Percentiles rank a stretch among this genome's conserved stretches.
phyloP scores from a whole-genome alignment of 805 yeast species.

The Candida morakotiae region DNA sequence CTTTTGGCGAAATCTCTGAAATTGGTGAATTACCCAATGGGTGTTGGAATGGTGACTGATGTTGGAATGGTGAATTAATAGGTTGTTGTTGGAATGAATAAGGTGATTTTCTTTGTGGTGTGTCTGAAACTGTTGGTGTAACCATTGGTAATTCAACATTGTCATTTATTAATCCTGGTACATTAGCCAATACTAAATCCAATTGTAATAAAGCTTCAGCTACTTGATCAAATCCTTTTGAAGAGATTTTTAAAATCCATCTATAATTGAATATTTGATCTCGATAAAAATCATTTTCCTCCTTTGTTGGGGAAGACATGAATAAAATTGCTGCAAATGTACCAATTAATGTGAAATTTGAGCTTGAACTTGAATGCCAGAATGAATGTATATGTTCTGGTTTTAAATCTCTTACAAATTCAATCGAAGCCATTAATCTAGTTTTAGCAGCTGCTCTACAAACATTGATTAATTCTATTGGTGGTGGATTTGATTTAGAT shows the following conservation, averaged over 20 bases:
- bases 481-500: slow-evolving; percentile 25
- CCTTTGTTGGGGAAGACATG: slow-evolving; percentile 58
- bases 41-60: too few species aligned
- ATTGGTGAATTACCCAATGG: background rate
- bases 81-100: slow-evolving; percentile 19
- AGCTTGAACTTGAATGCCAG: slow-evolving; percentile 82
- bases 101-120: slow-evolving; percentile 3
- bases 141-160: slow-evolving; percentile 33
- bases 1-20: background rate
- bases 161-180: slow-evolving; percentile 62
- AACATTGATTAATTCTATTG: slow-evolving; percentile 42
- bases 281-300: slow-evolving; percentile 61
- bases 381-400: slow-evolving; percentile 83
- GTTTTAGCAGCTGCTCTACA: slow-evolving; percentile 86
- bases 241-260: slow-evolving; percentile 68
- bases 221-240: slow-evolving; percentile 76
- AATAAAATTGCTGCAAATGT: slow-evolving; percentile 80
- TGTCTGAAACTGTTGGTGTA: slow-evolving; percentile 24
- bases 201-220: slow-evolving; percentile 68
- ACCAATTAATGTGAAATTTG: slow-evolving; percentile 79
- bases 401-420: slow-evolving; percentile 68
- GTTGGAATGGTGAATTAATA: slow-evolving; percentile 11
- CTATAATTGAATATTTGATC: slow-evolving; percentile 73
- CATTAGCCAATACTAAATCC: slow-evolving; percentile 66
- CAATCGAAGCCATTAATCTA: slow-evolving; percentile 76